These are phyloP conservation scores for Grosmannia serpens DNA, from an alignment of 2,329 filamentous ascomycete species.

Conservation along the genomic window DNA sequence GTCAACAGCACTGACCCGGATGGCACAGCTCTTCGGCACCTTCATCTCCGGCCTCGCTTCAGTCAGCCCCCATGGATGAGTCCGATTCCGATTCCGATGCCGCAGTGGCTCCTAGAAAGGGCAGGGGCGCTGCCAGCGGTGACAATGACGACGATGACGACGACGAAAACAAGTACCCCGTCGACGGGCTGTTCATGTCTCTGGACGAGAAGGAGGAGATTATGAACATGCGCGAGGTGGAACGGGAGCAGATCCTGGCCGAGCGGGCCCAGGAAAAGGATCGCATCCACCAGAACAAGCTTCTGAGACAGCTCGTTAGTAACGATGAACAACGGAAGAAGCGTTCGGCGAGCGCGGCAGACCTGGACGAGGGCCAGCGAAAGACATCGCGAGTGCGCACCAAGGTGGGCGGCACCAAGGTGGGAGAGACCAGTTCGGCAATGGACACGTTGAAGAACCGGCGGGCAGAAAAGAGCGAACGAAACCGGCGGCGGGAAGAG, in stretches of 20 bases:
- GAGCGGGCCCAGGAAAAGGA: conserved; percentile 78
- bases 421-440: conserved; percentile 55
- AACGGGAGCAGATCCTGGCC: conserved; percentile 81
- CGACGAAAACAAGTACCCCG: conserved; percentile 61
- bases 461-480: conserved; percentile 53
- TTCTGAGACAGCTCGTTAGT: conserved; percentile 66
- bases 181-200: conserved; percentile 76
- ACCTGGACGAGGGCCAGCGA: conserved; percentile 64
- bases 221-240: conserved; percentile 76
- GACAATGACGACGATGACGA: conserved; percentile 28
- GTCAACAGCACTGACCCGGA: background rate
- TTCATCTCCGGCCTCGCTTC: conserved; percentile 60
- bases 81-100: conserved; percentile 67
- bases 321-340: conserved; percentile 57
- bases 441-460: conserved; percentile 60
- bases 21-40: conserved; percentile 49
- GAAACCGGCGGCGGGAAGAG: conserved; percentile 50
- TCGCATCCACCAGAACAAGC: conserved; percentile 67
- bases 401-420: conserved; percentile 51
- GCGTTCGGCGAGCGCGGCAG: conserved; percentile 68
- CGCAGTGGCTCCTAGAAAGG: conserved; percentile 25
- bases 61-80: conserved; percentile 83
- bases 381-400: conserved; percentile 65
- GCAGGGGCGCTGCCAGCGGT: background rate
- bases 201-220: conserved; percentile 66